Conservation (phyloP, 371 early-diverging fungal genomes). For the Mycotypha africana region DNA sequence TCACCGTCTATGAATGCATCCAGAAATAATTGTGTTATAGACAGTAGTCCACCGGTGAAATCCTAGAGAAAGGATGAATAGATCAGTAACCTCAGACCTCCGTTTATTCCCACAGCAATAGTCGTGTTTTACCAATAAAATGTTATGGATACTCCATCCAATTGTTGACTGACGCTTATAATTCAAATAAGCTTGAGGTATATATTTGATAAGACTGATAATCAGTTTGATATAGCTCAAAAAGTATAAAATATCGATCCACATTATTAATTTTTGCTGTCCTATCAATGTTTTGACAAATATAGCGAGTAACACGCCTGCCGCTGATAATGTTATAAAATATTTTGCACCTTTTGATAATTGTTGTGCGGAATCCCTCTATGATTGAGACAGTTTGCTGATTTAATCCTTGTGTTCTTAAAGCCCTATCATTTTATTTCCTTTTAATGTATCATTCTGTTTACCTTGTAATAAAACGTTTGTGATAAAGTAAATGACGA, state of each 20-base stretch:
- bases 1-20: conserved; percentile 67
- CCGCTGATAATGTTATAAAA: conserved; percentile 20
- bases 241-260: conserved; percentile 70
- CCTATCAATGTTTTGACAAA: too few species aligned
- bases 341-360: conserved; percentile 31
- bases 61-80: too few species aligned
- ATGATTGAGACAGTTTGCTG: not conserved
- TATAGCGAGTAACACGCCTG: not conserved
- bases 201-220: conserved; percentile 80
- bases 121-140: conserved; percentile 54
- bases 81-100: too few species aligned
- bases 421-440: too few species aligned
- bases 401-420: not conserved
- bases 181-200: conserved; percentile 86
- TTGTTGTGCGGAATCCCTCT: conserved; percentile 43
- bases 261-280: conserved; percentile 21
- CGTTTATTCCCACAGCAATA: too few species aligned
- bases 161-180: conserved; percentile 72
- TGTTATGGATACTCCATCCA: conserved; percentile 93
- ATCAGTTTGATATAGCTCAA: conserved; percentile 77
- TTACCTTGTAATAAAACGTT: conserved; percentile 71
- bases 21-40: conserved; percentile 72
- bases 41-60: conserved; percentile 82
- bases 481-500: conserved; percentile 66
- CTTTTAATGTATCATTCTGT: too few species aligned